These are phyloP conservation scores for Colletotrichum sidae DNA, from an alignment of 2,329 filamentous ascomycete genomes.

Conservation along the genomic window DNA sequence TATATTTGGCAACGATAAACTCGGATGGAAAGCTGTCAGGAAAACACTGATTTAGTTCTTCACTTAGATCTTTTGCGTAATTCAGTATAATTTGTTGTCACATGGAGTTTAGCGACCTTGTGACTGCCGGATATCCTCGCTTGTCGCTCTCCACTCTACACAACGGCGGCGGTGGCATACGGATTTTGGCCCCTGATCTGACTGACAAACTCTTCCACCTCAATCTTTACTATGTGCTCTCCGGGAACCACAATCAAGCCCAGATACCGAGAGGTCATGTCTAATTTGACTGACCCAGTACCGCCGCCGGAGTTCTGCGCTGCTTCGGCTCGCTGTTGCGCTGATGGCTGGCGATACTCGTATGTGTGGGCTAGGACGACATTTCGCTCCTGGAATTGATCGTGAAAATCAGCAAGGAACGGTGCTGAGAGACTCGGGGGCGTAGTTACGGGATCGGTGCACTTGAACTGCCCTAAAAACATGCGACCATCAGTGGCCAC, in stretches of 20 bases:
- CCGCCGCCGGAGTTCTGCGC: constrained; percentile 44
- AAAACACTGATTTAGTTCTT: constrained; percentile 25
- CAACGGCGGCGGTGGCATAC: constrained; percentile 11
- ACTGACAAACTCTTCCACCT: constrained; percentile 81
- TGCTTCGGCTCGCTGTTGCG: constrained; percentile 56
- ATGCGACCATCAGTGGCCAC: constrained; percentile 85
- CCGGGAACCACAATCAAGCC: constrained; percentile 92
- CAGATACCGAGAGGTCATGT: constrained; percentile 87
- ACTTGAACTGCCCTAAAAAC: constrained; percentile 93
- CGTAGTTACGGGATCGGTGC: constrained; percentile 78
- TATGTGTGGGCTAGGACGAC: constrained; percentile 87
- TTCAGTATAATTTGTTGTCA: neutral
- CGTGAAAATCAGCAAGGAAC: constrained; percentile 5
- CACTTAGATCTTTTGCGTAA: constrained; percentile 8
- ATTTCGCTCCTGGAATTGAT: constrained; percentile 78
- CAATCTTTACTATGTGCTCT: constrained; percentile 85
- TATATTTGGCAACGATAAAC: constrained; percentile 14
- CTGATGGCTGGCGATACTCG: constrained; percentile 85
- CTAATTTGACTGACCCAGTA: constrained; percentile 65
- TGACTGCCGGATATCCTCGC: neutral
- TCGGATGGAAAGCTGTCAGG: neutral
- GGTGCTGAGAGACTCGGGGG: neutral
- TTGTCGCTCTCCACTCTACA: neutral
- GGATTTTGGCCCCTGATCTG: constrained; percentile 51
- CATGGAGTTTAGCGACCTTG: no score